Base-by-base conservation (phyloP, 2,329 filamentous ascomycete species). In the Alternaria rosae region DNA sequence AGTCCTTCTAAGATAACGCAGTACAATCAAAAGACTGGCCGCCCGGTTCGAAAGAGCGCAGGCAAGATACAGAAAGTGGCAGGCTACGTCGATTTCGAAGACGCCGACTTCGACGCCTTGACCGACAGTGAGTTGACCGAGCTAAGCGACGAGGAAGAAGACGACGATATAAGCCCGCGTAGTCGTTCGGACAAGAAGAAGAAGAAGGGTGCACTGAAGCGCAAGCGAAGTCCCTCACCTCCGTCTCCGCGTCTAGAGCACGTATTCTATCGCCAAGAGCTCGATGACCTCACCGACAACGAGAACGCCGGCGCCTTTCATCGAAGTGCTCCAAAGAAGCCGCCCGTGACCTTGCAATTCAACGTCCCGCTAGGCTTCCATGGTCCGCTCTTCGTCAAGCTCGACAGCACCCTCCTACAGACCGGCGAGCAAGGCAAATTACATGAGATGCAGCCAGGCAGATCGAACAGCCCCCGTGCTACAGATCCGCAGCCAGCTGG, bases 361-460 rank as follows among this genome's bases (percentile, higher is more conserved):
- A 82, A 83, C 61, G 75, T 84, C 7, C 82, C 82, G 9, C 66
- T 77, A 3, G 82, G 81, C 11, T 82, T 82, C 64, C 73, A 79
- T 68, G 82, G 82, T n/a, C 82, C 82, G 5, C 72, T 84, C 47
- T 71, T 80, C 21, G 74, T 84, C 52, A 79, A 80, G 54, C 69
- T 84, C 15, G 78, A 83, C 56, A 66, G 66, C 10, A 61, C 57
- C n/a, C 45, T 77, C 15, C 32, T 75, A 17, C 64, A 67, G 5
- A 58, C 45, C 13, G 60, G 56, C 7, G 57, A 63, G 13, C 59
- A 64, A 50, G 68, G 43, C 6, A 48, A 26, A 28, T 35, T 58
- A 8, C 67, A 68, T 25, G 57, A 70, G 15, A 69, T 77, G 68
- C 62, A 62, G 44, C 59, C 56, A n/a, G 26, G 47, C 7, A 66